A percentile compares a stretch with the other conserved stretches of the same genome.
phyloP scores from a whole-genome alignment of 805 yeast species.

The Candida chilensis region DNA sequence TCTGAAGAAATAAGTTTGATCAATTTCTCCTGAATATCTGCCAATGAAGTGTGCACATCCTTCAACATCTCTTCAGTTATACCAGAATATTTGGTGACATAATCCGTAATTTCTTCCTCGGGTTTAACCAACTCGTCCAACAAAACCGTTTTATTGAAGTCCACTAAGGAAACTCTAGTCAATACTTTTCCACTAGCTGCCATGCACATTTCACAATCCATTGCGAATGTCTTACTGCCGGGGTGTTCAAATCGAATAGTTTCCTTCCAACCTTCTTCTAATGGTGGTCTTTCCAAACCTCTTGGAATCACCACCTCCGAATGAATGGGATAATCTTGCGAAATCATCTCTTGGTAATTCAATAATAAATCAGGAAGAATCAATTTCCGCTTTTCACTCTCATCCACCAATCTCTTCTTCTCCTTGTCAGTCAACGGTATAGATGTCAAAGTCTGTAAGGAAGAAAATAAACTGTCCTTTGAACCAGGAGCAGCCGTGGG shows the following conservation, averaged over 20 bases:
- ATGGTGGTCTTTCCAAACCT: too few species aligned
- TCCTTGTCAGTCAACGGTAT: slow-evolving; percentile 53
- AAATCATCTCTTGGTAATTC: slow-evolving; percentile 35
- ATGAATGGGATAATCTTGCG: slow-evolving; percentile 56
- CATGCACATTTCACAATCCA: slow-evolving; percentile 93
- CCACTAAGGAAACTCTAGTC: slow-evolving; percentile 70
- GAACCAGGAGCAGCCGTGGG: slow-evolving; percentile 63
- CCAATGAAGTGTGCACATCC: slow-evolving; percentile 52
- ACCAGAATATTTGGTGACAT: slow-evolving; percentile 80
- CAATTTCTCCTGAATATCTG: slow-evolving; percentile 59
- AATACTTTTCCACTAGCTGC: slow-evolving; percentile 54
- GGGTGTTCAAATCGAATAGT: slow-evolving; percentile 45
- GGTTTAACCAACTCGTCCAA: slow-evolving; percentile 79
- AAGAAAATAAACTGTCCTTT: slow-evolving; percentile 43
- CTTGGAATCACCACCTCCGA: too few species aligned
- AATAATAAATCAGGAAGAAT: slow-evolving; percentile 44
- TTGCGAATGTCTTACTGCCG: slow-evolving; percentile 59
- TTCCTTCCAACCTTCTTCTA: slow-evolving; percentile 37
- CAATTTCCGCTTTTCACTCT: slow-evolving; percentile 24
- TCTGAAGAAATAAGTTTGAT: slow-evolving; percentile 33
- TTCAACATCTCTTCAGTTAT: slow-evolving; percentile 63
- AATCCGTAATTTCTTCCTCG: slow-evolving; percentile 61
- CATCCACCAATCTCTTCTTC: slow-evolving; percentile 25
- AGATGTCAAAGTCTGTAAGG: slow-evolving; percentile 43
- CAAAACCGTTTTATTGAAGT: slow-evolving; percentile 49